Conservation (phyloP, 164 flowering plant genomes). For the Piper betle region DNA sequence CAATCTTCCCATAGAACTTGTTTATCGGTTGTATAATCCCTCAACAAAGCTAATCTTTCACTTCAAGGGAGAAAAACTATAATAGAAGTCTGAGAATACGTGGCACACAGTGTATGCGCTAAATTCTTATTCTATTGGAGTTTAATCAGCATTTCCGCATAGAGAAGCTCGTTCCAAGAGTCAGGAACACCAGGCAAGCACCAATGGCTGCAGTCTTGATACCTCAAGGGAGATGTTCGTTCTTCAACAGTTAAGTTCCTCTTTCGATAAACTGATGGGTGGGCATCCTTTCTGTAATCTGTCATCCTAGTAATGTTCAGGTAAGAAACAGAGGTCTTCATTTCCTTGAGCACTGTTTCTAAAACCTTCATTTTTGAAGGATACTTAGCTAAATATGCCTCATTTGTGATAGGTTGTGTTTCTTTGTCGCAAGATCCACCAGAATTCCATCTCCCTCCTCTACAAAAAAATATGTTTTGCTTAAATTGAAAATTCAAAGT, state of each 20-base stretch:
- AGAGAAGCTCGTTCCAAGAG: conserved; percentile 84
- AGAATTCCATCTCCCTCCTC: conserved; percentile 96
- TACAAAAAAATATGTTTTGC: conserved; percentile 11
- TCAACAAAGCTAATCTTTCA: too few relatives aligned
- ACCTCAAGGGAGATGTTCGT: conserved; percentile 33
- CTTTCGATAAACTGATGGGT: conserved; percentile 81
- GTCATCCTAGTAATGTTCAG: conserved; percentile 75
- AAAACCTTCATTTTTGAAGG: conserved; percentile 64
- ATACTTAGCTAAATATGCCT: conserved; percentile 40
- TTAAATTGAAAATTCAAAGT: too few relatives aligned
- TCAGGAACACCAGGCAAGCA: conserved; percentile 99
- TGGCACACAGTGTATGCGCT: neutral
- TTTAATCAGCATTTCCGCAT: conserved; percentile 50
- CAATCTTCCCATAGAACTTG: too few relatives aligned
- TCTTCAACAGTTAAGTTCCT: conserved; percentile 37
- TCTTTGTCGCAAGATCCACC: conserved; percentile 84
- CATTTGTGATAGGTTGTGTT: conserved; percentile 67
- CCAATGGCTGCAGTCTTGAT: conserved; percentile 99
- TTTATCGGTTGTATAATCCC: too few relatives aligned
- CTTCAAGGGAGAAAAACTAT: too few relatives aligned
- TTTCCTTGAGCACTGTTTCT: conserved; percentile 49
- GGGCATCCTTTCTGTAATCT: conserved; percentile 86
- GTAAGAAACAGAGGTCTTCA: conserved; percentile 65
- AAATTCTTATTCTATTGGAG: conserved; percentile 1
- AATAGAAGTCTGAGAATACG: neutral